Conservation (phyloP, 139 green algal genomes). For the Trebouxia sp. region DNA sequence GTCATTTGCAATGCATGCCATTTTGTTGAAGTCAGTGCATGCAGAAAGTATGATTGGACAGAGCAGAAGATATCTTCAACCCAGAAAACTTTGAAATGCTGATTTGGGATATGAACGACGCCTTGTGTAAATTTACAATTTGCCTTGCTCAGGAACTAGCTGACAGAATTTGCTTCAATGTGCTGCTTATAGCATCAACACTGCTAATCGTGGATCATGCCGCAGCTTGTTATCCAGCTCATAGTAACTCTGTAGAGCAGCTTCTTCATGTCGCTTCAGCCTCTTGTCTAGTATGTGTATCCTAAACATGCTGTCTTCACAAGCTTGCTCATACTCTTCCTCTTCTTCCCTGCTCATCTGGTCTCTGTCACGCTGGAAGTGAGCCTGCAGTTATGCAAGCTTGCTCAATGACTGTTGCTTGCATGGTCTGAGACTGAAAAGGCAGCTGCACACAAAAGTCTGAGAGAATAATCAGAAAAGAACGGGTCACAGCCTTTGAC, state of each 20-base stretch:
- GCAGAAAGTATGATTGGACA: too few species aligned
- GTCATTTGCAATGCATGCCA: too few species aligned
- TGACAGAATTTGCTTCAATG: too few species aligned
- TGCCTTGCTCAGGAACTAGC: too few species aligned
- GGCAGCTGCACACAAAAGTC: neutral
- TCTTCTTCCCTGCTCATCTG: conserved; percentile 75
- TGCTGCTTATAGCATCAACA: neutral
- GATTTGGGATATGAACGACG: too few species aligned
- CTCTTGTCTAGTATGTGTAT: conserved; percentile 82
- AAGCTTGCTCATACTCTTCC: conserved; percentile 78
- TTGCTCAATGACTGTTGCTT: neutral
- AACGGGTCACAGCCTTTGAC: too few species aligned
- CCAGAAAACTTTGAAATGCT: too few species aligned
- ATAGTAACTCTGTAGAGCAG: conserved; percentile 84
- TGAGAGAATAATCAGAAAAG: too few species aligned
- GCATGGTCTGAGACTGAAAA: neutral
- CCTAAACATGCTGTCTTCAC: conserved; percentile 67
- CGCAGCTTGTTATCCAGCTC: conserved; percentile 78
- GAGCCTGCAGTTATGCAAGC: conserved; percentile 55
- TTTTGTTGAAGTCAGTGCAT: too few species aligned
- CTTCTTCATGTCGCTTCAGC: conserved; percentile 83
- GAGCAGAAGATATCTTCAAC: too few species aligned
- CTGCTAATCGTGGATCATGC: conserved; percentile 61
- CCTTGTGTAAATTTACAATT: too few species aligned
- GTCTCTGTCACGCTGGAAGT: conserved; percentile 80